Percentiles rank a stretch among this genome's conserved stretches.
These are phyloP conservation scores for Vigna angularis DNA, from an alignment of 306 rosid genomes.

Conservation along the genomic window DNA sequence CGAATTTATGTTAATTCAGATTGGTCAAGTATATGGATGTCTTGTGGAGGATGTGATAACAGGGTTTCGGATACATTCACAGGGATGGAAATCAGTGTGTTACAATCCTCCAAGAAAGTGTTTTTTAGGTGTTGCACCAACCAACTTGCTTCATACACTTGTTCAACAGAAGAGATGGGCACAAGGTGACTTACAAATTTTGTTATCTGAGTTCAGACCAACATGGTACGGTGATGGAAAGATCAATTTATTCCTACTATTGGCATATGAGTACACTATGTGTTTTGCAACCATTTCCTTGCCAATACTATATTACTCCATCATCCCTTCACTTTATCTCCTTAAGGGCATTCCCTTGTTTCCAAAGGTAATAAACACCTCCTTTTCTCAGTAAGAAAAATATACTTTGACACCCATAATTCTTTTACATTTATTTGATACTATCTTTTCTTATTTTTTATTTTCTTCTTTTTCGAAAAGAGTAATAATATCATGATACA, in stretches of 20 bases:
- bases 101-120: slow-evolving; percentile 59
- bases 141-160: slow-evolving; percentile 53
- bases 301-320: slow-evolving; percentile 37
- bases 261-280: slow-evolving; percentile 49
- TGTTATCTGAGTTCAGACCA: slow-evolving; percentile 60
- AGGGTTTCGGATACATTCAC: slow-evolving; percentile 58
- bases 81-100: slow-evolving; percentile 75
- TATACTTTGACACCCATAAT: too few species aligned
- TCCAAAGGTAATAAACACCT: slow-evolving; percentile 19
- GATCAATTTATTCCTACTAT: slow-evolving; percentile 61
- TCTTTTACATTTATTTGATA: too few species aligned
- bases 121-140: slow-evolving; percentile 58
- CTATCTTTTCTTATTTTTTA: too few species aligned
- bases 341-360: slow-evolving; percentile 43
- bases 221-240: slow-evolving; percentile 51
- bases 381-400: too few species aligned
- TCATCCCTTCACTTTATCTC: slow-evolving; percentile 39
- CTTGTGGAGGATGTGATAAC: slow-evolving; percentile 39
- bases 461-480: too few species aligned
- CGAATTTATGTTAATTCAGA: background rate
- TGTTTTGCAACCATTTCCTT: slow-evolving; percentile 55
- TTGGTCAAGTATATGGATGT: slow-evolving; percentile 28
- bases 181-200: slow-evolving; percentile 51
- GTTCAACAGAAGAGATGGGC: slow-evolving; percentile 78
- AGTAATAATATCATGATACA: too few species aligned